phyloP scores from a whole-genome alignment of 805 yeast species.

The Yarrowia keelungensis region DNA sequence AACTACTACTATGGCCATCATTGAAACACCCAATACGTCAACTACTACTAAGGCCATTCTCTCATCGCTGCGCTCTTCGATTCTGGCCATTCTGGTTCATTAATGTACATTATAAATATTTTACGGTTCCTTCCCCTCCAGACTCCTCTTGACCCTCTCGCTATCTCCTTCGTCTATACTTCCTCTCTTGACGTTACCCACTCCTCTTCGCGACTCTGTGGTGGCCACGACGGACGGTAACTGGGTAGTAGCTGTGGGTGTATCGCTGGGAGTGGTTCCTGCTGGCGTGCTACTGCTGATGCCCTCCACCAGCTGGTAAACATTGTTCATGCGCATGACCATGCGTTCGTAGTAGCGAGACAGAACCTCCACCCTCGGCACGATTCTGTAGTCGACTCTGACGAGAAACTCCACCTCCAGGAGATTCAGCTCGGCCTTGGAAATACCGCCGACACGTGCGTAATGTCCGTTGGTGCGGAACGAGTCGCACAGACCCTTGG shows the following conservation, averaged over 20 bases:
- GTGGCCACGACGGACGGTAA: slow-evolving; percentile 18
- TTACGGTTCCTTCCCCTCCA: slow-evolving; percentile 21
- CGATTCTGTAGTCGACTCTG: slow-evolving; percentile 77
- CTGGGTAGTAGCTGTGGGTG: slow-evolving; percentile 24
- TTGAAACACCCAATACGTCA: too few species aligned
- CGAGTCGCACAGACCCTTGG: slow-evolving; percentile 90
- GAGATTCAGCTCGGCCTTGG: slow-evolving; percentile 79
- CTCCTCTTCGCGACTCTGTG: slow-evolving; percentile 12
- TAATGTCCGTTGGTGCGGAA: slow-evolving; percentile 93
- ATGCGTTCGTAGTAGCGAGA: slow-evolving; percentile 50
- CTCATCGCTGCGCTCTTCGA: too few species aligned
- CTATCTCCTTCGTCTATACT: slow-evolving; percentile 29
- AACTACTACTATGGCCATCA: too few species aligned
- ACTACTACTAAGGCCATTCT: too few species aligned
- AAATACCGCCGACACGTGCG: slow-evolving; percentile 95
- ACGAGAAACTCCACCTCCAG: slow-evolving; percentile 86
- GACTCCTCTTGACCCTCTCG: slow-evolving; percentile 21
- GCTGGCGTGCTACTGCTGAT: slow-evolving; percentile 4
- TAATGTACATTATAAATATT: slow-evolving; percentile 20
- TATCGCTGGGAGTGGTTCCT: slow-evolving; percentile 6
- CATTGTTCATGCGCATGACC: slow-evolving; percentile 45
- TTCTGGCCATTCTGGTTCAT: not conserved
- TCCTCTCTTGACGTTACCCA: slow-evolving; percentile 27
- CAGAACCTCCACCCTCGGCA: slow-evolving; percentile 56
- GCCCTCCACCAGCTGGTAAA: slow-evolving; percentile 42